A percentile compares a stretch with the other conserved stretches of the same genome.
Conservation (phyloP, 371 early-diverging fungal species). For the Mucor piriformis region DNA sequence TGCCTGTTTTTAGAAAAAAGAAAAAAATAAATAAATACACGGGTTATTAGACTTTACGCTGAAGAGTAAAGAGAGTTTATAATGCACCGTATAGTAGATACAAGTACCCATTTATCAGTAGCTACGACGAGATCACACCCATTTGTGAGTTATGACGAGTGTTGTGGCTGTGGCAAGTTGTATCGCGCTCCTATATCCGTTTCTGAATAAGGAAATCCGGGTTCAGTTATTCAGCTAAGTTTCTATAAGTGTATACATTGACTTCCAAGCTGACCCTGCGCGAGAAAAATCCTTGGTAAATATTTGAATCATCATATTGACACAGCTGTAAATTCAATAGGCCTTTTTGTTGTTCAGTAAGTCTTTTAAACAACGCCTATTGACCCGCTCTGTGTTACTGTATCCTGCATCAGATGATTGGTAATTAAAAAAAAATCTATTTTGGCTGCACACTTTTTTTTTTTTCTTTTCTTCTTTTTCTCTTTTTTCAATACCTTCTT, state of each 20-base stretch:
- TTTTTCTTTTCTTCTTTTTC: conserved; percentile 1
- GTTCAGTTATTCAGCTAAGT: neutral
- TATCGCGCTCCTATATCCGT: neutral
- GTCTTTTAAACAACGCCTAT: neutral
- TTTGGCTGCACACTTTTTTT: neutral
- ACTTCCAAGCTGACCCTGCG: neutral
- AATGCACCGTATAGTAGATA: too few relatives aligned
- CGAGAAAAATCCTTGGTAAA: neutral
- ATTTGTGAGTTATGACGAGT: too few relatives aligned
- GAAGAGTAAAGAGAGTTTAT: too few relatives aligned
- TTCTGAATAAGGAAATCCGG: neutral
- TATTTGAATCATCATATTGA: too few relatives aligned
- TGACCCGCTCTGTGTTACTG: neutral
- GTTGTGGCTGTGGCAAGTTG: too few relatives aligned
- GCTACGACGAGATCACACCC: too few relatives aligned
- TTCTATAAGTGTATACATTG: neutral
- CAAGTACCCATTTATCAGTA: too few relatives aligned
- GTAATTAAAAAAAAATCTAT: neutral
- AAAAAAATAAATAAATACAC: too few relatives aligned
- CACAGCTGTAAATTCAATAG: too few relatives aligned
- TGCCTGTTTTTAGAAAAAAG: too few relatives aligned
- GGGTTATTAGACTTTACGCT: too few relatives aligned
- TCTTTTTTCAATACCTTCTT: neutral
- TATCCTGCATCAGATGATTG: neutral
- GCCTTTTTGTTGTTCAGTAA: neutral